phyloP scores from a whole-genome alignment of 139 green algal genomes.

The Desmodesmus armatus region DNA sequence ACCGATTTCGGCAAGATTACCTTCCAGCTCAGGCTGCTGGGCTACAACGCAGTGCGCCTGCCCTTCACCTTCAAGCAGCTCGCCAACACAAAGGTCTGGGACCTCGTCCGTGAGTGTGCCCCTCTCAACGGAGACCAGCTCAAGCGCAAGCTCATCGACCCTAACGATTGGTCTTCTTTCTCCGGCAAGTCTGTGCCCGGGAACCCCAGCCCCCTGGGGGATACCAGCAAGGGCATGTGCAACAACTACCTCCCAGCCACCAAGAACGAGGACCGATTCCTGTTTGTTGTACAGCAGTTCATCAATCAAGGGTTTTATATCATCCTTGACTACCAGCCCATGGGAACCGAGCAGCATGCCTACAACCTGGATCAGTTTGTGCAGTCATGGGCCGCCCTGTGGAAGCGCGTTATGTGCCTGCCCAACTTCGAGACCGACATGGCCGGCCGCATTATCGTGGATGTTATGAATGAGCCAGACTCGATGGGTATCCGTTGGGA shows the following conservation, averaged over 20 bases:
- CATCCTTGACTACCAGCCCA: slow-evolving; percentile 45
- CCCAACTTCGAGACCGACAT: slow-evolving; percentile 46
- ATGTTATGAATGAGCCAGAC: slow-evolving; percentile 52
- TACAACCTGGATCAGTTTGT: slow-evolving; percentile 43
- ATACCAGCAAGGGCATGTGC: background rate
- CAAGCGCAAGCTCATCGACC: background rate
- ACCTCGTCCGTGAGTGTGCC: slow-evolving; percentile 2
- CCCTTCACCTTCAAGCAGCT: slow-evolving; percentile 23
- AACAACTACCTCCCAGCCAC: slow-evolving; percentile 32
- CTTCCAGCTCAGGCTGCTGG: slow-evolving; percentile 37
- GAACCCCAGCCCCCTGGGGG: background rate
- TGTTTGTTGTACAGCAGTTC: slow-evolving; percentile 44
- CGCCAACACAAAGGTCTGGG: slow-evolving; percentile 1
- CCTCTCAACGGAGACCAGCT: background rate
- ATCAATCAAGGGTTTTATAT: slow-evolving; percentile 45
- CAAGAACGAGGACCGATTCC: slow-evolving; percentile 23
- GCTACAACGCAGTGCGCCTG: slow-evolving; percentile 49
- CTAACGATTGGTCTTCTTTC: background rate
- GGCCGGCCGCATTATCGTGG: slow-evolving; percentile 23
- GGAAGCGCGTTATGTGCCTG: slow-evolving; percentile 29
- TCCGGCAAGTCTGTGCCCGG: background rate
- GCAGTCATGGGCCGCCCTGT: background rate
- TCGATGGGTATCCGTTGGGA: slow-evolving; percentile 44
- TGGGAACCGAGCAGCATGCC: slow-evolving; percentile 28
- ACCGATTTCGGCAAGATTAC: slow-evolving; percentile 41